Evolutionary conservation across 306 rosid genomes (phyloP).

Genomic region (Gastrolobium villosum): DNA sequence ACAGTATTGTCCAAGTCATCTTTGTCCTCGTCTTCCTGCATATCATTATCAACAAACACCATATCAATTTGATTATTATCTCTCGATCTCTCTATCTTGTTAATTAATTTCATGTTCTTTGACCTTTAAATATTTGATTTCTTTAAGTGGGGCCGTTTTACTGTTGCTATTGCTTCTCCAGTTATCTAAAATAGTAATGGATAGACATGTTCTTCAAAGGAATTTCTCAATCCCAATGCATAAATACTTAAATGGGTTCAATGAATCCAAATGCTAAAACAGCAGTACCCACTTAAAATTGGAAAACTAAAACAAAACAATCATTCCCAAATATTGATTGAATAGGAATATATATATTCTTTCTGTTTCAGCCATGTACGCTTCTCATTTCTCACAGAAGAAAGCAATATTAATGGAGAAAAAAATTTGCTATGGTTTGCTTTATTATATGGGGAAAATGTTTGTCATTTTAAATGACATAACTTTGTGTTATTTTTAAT

Average conservation of each 20-base stretch:
- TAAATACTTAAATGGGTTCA: conserved; percentile 13
- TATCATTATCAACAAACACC: conserved; percentile 21
- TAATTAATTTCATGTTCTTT: not conserved
- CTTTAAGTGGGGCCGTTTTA: conserved; percentile 8
- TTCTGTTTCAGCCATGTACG: not conserved
- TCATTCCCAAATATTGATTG: not conserved
- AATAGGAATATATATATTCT: not conserved
- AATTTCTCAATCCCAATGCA: not conserved
- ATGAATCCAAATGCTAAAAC: not conserved
- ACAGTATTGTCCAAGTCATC: conserved; percentile 58
- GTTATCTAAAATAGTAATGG: not conserved
- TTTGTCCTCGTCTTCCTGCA: conserved; percentile 66
- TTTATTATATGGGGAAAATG: too few species aligned
- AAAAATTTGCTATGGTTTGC: conserved; percentile 3
- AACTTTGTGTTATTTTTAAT: too few species aligned
- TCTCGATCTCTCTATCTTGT: not conserved
- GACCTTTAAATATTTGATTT: not conserved
- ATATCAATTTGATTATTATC: not conserved
- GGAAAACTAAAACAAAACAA: not conserved
- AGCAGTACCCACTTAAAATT: not conserved
- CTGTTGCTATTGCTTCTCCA: conserved; percentile 39
- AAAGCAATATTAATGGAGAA: not conserved
- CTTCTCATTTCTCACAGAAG: not conserved
- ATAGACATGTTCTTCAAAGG: not conserved
- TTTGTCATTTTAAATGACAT: too few species aligned